phyloP scores from a whole-genome alignment of 306 rosid species.

The Vigna hirtella region DNA sequence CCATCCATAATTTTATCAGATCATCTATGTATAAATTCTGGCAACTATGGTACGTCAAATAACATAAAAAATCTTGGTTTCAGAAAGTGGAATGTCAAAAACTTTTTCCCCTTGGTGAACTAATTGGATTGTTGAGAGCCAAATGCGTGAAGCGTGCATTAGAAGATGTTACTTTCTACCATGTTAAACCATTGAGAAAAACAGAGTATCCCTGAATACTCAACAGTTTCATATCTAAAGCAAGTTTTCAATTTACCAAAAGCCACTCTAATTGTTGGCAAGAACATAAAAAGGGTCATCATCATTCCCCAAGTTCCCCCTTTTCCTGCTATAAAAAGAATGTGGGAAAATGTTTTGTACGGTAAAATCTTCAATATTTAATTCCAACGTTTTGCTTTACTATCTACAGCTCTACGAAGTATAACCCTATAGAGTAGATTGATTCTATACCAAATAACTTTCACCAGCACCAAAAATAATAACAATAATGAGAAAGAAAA shows the following conservation, averaged over 20 bases:
- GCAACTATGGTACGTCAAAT: neutral
- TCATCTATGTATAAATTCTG: neutral
- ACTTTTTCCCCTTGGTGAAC: neutral
- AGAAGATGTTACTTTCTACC: neutral
- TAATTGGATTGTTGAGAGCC: neutral
- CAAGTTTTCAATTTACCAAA: neutral
- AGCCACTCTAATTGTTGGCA: constrained; percentile 22
- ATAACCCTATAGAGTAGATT: constrained; percentile 3
- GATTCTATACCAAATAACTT: neutral
- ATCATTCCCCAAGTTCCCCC: constrained; percentile 3
- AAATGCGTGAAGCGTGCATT: neutral
- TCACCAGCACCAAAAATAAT: neutral
- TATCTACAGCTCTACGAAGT: neutral
- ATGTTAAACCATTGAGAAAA: neutral
- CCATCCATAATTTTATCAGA: neutral
- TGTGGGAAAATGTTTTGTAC: neutral
- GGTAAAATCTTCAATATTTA: constrained; percentile 18
- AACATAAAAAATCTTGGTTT: neutral
- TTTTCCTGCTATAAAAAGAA: neutral
- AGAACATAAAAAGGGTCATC: constrained; percentile 3
- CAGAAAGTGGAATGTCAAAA: neutral
- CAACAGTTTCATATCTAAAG: neutral
- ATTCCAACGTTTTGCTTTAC: neutral
- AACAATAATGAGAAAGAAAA: neutral
- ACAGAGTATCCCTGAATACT: neutral